A percentile compares a stretch with the other conserved stretches of the same genome.
phyloP scores from a whole-genome alignment of 805 yeast genomes.

The Starmerella stigmatis region DNA sequence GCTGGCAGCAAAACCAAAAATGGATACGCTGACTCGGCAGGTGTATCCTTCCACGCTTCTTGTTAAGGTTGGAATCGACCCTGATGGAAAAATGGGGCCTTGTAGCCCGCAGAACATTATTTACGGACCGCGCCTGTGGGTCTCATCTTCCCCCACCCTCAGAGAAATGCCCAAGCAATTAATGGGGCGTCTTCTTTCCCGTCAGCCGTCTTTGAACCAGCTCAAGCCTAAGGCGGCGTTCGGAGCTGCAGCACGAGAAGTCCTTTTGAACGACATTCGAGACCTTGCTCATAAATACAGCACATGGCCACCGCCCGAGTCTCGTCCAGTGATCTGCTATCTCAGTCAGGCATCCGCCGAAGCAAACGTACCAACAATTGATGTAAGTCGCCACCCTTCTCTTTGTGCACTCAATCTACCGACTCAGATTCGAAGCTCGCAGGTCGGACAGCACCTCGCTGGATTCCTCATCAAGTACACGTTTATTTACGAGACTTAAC shows the following conservation, averaged over 20 bases:
- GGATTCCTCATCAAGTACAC: constrained; percentile 16
- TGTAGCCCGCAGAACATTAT: background rate
- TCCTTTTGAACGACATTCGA: constrained; percentile 10
- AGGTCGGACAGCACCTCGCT: constrained; percentile 14
- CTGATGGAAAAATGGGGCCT: constrained; percentile 17
- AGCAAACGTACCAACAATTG: background rate
- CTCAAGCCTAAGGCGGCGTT: background rate
- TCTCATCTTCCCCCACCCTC: background rate
- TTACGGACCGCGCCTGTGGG: constrained; percentile 15
- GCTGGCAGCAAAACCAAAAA: constrained; percentile 38
- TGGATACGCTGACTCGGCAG: constrained; percentile 32
- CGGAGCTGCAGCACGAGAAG: background rate
- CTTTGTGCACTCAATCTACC: constrained; percentile 11
- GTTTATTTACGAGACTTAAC: background rate
- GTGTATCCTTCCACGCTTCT: constrained; percentile 36
- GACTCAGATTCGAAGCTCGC: background rate
- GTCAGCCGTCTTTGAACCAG: background rate
- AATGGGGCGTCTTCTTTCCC: background rate
- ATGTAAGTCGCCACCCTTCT: background rate
- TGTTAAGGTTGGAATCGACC: constrained; percentile 29
- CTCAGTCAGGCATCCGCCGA: background rate
- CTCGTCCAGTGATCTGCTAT: background rate
- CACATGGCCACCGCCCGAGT: background rate
- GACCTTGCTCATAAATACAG: background rate
- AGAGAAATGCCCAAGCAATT: constrained; percentile 5